phyloP scores from a whole-genome alignment of 2,329 filamentous ascomycete species.

The Scedosporium aurantiacum region DNA sequence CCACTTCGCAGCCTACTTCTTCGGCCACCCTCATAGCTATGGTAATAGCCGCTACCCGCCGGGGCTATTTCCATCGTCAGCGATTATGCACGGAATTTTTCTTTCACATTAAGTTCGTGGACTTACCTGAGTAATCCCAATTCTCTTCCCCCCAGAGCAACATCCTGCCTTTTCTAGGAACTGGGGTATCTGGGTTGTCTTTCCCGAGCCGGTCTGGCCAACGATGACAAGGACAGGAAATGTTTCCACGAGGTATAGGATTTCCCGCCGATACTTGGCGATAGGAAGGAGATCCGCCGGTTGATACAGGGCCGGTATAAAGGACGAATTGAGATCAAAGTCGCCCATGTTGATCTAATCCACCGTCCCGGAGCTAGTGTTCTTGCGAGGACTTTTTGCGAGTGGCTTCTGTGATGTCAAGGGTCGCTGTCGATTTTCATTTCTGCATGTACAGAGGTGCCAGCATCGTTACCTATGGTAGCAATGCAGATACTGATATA shows the following conservation, averaged over 20 bases:
- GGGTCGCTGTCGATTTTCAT: no score
- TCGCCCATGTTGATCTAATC: conserved; percentile 34
- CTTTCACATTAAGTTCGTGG: conserved; percentile 8
- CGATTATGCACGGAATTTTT: background rate
- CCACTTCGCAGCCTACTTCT: conserved; percentile 74
- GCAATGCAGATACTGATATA: no score
- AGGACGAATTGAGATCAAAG: conserved; percentile 43
- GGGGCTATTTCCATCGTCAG: conserved; percentile 47
- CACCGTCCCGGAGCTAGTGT: no score
- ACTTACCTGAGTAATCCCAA: conserved; percentile 80
- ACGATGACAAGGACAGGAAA: conserved; percentile 79
- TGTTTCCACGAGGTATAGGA: conserved; percentile 81
- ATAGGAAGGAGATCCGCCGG: conserved; percentile 78
- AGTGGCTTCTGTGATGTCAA: no score
- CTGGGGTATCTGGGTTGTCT: conserved; percentile 92
- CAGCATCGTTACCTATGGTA: no score
- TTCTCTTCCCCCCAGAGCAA: conserved; percentile 70
- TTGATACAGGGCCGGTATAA: conserved; percentile 78
- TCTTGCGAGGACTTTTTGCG: no score
- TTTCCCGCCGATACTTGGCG: conserved; percentile 63
- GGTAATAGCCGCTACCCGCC: conserved; percentile 81
- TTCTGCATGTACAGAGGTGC: no score
- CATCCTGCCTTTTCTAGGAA: conserved; percentile 82
- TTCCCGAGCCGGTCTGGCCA: conserved; percentile 88
- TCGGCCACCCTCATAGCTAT: conserved; percentile 83